Evolutionary conservation across 768 basidiomycete genomes (phyloP).

Genomic region (Sarcodon aspratus): DNA sequence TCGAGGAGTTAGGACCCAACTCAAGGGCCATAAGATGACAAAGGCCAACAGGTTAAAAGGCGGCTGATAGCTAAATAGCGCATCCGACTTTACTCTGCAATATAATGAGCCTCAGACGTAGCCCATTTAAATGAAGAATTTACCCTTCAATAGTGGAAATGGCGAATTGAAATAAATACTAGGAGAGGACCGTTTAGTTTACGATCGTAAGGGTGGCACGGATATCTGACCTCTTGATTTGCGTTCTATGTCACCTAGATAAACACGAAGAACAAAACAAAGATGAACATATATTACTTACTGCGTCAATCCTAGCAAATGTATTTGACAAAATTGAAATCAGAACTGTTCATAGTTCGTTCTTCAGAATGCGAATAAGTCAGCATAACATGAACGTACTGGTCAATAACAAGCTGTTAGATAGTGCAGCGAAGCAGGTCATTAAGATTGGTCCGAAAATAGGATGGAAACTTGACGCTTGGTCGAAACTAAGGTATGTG

Average conservation of each 20-base stretch:
- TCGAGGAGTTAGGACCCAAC: slow-evolving; percentile 64
- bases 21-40: slow-evolving; percentile 66
- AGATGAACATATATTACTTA: slow-evolving; percentile 15
- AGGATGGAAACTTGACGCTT: slow-evolving; percentile 32
- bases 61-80: slow-evolving; percentile 85
- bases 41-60: slow-evolving; percentile 84
- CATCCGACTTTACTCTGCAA: slow-evolving; percentile 74
- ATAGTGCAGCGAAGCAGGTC: slow-evolving; percentile 69
- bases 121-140: slow-evolving; percentile 5
- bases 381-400: slow-evolving; percentile 34
- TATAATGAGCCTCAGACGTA: slow-evolving; percentile 2
- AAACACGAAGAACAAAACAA: not conserved
- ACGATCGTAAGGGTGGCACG: not conserved
- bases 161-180: slow-evolving; percentile 83
- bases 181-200: slow-evolving; percentile 1
- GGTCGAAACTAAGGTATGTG: slow-evolving; percentile 41
- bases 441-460: slow-evolving; percentile 72
- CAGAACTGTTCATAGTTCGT: slow-evolving; percentile 32
- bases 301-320: slow-evolving; percentile 64
- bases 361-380: not conserved
- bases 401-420: slow-evolving; percentile 70
- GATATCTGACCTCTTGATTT: slow-evolving; percentile 36
- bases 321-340: slow-evolving; percentile 90
- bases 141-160: slow-evolving; percentile 86
- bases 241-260: slow-evolving; percentile 31